phyloP scores from a whole-genome alignment of 129 eudicot species.

The Lactuca saligna region DNA sequence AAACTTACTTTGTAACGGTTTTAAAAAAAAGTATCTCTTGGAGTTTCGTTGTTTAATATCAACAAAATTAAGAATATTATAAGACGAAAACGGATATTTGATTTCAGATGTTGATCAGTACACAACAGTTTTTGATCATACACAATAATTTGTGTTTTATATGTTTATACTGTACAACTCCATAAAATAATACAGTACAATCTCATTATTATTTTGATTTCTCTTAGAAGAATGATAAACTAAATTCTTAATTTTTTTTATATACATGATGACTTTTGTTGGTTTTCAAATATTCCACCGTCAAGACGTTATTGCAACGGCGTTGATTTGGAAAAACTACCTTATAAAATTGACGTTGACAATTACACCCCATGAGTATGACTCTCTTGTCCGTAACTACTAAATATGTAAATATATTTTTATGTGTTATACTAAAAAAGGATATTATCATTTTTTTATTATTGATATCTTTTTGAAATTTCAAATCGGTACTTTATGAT shows the following conservation, averaged over 20 bases:
- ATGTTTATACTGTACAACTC: too few relatives aligned
- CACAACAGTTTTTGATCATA: too few relatives aligned
- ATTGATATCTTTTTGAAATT: not conserved
- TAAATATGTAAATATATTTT: not conserved
- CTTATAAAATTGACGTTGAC: constrained; percentile 27
- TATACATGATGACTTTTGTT: constrained; percentile 21
- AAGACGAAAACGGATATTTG: too few relatives aligned
- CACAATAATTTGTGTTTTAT: too few relatives aligned
- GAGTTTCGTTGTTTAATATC: too few relatives aligned
- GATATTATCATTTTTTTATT: not conserved
- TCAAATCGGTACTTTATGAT: constrained; percentile 54
- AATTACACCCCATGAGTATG: constrained; percentile 16
- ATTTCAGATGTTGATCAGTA: too few relatives aligned
- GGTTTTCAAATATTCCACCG: constrained; percentile 8
- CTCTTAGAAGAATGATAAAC: not conserved
- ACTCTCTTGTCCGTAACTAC: not conserved
- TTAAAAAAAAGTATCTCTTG: too few relatives aligned
- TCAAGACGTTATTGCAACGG: constrained; percentile 25
- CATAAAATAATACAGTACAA: too few relatives aligned
- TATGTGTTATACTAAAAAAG: not conserved
- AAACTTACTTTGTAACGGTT: too few relatives aligned
- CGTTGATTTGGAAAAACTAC: constrained; percentile 19
- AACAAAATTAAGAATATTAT: too few relatives aligned
- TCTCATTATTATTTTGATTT: too few relatives aligned
- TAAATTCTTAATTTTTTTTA: constrained; percentile 1